A percentile compares a stretch with the other conserved stretches of the same genome.
Evolutionary conservation across 305 asterid genomes (phyloP).

Genomic region (Caryopteris hybrid): DNA sequence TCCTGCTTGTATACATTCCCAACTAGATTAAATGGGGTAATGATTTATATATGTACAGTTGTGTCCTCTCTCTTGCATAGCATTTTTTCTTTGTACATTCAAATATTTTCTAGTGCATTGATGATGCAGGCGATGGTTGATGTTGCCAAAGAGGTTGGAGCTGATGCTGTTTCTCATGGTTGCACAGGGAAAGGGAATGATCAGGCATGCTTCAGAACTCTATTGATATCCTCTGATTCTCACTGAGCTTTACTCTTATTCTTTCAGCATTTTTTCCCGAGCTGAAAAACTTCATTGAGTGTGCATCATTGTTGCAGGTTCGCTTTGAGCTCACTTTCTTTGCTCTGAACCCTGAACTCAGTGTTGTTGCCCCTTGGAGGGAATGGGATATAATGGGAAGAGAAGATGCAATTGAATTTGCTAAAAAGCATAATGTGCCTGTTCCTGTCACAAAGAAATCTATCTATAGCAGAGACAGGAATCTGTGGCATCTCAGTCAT

Average conservation of each 20-base stretch:
- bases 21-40: neutral
- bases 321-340: slow-evolving; percentile 98
- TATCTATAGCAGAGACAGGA: slow-evolving; percentile 96
- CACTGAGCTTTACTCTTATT: neutral
- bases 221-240: slow-evolving; percentile 3
- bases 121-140: slow-evolving; percentile 93
- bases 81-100: too few relatives aligned
- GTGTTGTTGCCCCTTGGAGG: slow-evolving; percentile 98
- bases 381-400: slow-evolving; percentile 97
- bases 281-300: neutral
- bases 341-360: slow-evolving; percentile 92
- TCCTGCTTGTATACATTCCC: neutral
- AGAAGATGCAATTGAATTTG: slow-evolving; percentile 97
- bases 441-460: slow-evolving; percentile 96
- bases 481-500: slow-evolving; percentile 97
- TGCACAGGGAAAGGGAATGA: slow-evolving; percentile 99
- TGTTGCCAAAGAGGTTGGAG: slow-evolving; percentile 96
- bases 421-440: slow-evolving; percentile 84
- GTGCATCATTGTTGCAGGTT: slow-evolving; percentile 48
- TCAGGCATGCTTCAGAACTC: slow-evolving; percentile 50
- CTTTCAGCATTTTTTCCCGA: neutral
- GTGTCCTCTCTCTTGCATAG: too few relatives aligned
- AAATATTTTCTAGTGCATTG: neutral
- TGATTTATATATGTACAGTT: neutral
- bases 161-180: slow-evolving; percentile 98